A percentile compares a stretch with the other conserved stretches of the same genome.
These are phyloP conservation scores for Boletellus ananiceps DNA, from an alignment of 768 basidiomycete species.

Conservation along the genomic window DNA sequence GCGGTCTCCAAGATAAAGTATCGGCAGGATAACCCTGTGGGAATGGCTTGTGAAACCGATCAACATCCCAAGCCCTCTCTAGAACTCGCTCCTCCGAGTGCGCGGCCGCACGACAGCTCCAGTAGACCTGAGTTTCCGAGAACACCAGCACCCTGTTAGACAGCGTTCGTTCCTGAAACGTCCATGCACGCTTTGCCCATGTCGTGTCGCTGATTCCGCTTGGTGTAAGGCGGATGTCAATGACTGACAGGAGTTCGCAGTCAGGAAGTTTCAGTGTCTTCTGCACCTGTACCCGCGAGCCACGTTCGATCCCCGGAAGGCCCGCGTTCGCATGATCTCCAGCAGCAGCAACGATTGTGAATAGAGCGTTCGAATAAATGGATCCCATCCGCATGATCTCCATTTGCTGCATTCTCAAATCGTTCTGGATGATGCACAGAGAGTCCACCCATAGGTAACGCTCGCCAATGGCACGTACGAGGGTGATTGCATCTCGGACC, in stretches of 20 bases:
- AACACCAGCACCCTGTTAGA: constrained; percentile 10
- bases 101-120: constrained; percentile 10
- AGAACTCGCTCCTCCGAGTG: constrained; percentile 13
- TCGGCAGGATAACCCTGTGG: background rate
- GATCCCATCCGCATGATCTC: constrained; percentile 22
- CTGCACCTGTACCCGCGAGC: constrained; percentile 5
- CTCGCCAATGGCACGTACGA: constrained; percentile 18
- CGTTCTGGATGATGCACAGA: constrained; percentile 22
- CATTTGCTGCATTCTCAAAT: constrained; percentile 11
- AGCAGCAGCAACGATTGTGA: constrained; percentile 20
- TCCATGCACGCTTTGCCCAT: constrained; percentile 17
- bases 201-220: constrained; percentile 1
- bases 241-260: constrained; percentile 10
- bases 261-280: constrained; percentile 6
- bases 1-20: background rate
- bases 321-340: constrained; percentile 9
- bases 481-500: constrained; percentile 20
- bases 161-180: constrained; percentile 16
- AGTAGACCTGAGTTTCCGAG: constrained; percentile 17
- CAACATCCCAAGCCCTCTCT: constrained; percentile 1
- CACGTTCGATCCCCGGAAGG: constrained; percentile 6
- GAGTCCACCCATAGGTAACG: constrained; percentile 26
- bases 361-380: constrained; percentile 15
- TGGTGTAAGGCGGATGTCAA: background rate
- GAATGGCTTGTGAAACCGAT: background rate